Percentiles rank a stretch among this genome's conserved stretches.
Evolutionary conservation across 2,329 filamentous ascomycete species (phyloP).

Genomic region (Podosphaera xanthii): DNA sequence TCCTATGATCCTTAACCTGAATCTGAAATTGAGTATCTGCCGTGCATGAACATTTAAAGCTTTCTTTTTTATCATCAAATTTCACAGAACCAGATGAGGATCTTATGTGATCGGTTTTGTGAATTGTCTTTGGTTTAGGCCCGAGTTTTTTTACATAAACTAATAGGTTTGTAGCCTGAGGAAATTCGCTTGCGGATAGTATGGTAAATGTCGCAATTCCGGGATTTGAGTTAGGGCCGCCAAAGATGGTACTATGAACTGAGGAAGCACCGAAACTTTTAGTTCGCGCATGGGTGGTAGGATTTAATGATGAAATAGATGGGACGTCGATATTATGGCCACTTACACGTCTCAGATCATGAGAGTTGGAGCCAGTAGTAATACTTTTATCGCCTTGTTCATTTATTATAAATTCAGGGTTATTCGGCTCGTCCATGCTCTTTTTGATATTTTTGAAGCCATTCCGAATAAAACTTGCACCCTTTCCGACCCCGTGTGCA

Average conservation of each 20-base stretch:
- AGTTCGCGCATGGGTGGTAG: slow-evolving; percentile 20
- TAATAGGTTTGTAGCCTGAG: slow-evolving; percentile 55
- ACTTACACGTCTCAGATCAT: slow-evolving; percentile 2
- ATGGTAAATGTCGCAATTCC: slow-evolving; percentile 67
- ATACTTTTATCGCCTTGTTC: slow-evolving; percentile 20
- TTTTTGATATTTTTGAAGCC: slow-evolving; percentile 57
- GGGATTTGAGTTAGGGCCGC: slow-evolving; percentile 27
- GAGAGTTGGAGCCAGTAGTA: slow-evolving; percentile 3
- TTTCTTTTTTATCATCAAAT: slow-evolving; percentile 43
- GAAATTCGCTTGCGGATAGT: slow-evolving; percentile 56
- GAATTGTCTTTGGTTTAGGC: slow-evolving; percentile 52
- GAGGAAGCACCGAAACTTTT: slow-evolving; percentile 43
- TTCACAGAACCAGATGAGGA: slow-evolving; percentile 37
- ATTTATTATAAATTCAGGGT: slow-evolving; percentile 17
- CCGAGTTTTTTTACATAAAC: slow-evolving; percentile 45
- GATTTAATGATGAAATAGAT: slow-evolving; percentile 9
- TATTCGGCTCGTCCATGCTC: slow-evolving; percentile 23
- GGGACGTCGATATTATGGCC: slow-evolving; percentile 6
- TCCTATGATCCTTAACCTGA: slow-evolving; percentile 63
- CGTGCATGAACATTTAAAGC: slow-evolving; percentile 53
- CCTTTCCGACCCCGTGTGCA: slow-evolving; percentile 47
- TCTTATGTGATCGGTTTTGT: slow-evolving; percentile 87
- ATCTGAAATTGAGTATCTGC: slow-evolving; percentile 74
- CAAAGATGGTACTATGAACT: slow-evolving; percentile 37
- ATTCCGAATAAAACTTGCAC: slow-evolving; percentile 73